Evolutionary conservation across 495 filamentous ascomycete species (phyloP).

Genomic region (Penicillium canariense): DNA sequence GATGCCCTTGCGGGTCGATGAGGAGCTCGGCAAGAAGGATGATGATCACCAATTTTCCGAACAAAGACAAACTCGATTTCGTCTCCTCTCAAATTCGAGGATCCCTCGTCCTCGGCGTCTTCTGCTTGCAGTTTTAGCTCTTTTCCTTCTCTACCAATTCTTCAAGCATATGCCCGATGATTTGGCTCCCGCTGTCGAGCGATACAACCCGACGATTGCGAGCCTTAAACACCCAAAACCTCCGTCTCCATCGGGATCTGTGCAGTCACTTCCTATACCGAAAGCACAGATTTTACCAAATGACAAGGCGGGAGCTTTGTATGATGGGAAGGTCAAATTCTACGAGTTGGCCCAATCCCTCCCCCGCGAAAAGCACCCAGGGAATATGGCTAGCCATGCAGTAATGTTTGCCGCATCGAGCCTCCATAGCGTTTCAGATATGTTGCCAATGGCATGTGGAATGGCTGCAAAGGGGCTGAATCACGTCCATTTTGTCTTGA

Average conservation of each 20-base stretch:
- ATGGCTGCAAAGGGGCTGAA: conserved; percentile 47
- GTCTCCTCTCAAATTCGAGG: conserved; percentile 31
- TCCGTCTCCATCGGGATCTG: not conserved
- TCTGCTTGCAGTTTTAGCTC: conserved; percentile 35
- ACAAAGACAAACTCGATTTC: conserved; percentile 18
- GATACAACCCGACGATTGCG: conserved; percentile 27
- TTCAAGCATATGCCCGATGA: conserved; percentile 55
- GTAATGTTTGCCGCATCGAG: conserved; percentile 53
- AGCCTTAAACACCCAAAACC: conserved; percentile 23
- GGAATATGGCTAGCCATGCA: conserved; percentile 31
- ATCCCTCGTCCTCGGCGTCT: conserved; percentile 46
- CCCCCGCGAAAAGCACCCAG: conserved; percentile 33
- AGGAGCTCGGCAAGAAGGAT: conserved; percentile 69
- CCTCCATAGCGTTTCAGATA: conserved; percentile 48
- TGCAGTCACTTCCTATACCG: conserved; percentile 6
- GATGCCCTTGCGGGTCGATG: conserved; percentile 52
- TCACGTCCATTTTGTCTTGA: conserved; percentile 52
- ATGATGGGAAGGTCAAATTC: conserved; percentile 57
- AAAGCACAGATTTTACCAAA: conserved; percentile 15
- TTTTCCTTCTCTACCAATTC: conserved; percentile 50
- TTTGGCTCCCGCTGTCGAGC: conserved; percentile 29
- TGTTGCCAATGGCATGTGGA: conserved; percentile 54
- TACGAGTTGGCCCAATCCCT: conserved; percentile 51
- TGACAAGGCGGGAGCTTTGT: conserved; percentile 27
- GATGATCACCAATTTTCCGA: conserved; percentile 55